phyloP scores from a whole-genome alignment of 768 basidiomycete genomes.

The Lactifluus echinatus region DNA sequence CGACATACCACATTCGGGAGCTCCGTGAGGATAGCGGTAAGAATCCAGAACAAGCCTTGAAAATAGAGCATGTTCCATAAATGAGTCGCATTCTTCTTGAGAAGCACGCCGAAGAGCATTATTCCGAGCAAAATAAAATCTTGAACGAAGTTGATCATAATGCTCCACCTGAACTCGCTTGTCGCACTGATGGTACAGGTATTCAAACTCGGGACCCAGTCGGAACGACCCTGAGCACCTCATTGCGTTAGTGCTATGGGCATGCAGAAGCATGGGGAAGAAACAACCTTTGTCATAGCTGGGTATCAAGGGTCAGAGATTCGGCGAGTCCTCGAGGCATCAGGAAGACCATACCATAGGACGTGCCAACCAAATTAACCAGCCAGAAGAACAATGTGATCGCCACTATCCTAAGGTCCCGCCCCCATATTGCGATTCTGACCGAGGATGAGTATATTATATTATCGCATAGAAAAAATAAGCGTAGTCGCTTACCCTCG shows the following conservation, averaged over 20 bases:
- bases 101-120: slow-evolving; percentile 16
- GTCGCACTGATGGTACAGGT: background rate
- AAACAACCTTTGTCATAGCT: slow-evolving; percentile 10
- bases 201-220: background rate
- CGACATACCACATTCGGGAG: slow-evolving; percentile 11
- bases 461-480: background rate
- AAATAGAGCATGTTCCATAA: slow-evolving; percentile 19
- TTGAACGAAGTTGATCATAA: slow-evolving; percentile 10
- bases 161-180: slow-evolving; percentile 2
- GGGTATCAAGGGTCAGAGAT: background rate
- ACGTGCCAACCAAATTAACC: background rate
- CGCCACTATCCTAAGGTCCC: background rate
- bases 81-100: slow-evolving; percentile 14
- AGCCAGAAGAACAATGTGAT: background rate
- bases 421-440: slow-evolving; percentile 18
- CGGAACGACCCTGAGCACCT: background rate
- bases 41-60: slow-evolving; percentile 15
- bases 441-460: background rate
- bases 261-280: background rate
- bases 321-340: background rate
- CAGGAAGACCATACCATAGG: slow-evolving; percentile 1
- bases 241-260: background rate
- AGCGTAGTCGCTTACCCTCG: slow-evolving; percentile 4
- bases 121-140: slow-evolving; percentile 7
- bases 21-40: slow-evolving; percentile 9